Evolutionary conservation across 768 basidiomycete genomes (phyloP), one percentile per base, ranked within the genome.

Genomic region (Vararia minispora): DNA sequence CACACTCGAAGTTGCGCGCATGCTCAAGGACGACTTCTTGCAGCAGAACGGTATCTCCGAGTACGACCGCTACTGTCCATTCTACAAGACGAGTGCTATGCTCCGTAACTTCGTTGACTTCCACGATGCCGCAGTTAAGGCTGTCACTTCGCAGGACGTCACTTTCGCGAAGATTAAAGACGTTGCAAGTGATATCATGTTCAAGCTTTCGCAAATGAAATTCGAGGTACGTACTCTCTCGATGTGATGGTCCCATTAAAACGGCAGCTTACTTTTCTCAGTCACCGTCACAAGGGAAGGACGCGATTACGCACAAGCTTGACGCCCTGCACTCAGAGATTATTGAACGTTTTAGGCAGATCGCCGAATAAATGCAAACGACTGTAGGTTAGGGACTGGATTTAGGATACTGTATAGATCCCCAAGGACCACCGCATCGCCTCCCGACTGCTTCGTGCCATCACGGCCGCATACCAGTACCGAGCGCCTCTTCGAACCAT

Each of bases 21-120:
- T 99, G 84, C 74, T 97, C 47, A 97, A 97, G 68, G 92, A 95
- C 45, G 90, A 92, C 58, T 94, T 90, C 64, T 61, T 95, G 55
- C 94, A 97, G 58, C 94, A 99, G 64, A 98, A 99, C 53, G 95
- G 95, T 50, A 95, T 98, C 75, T 90, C 87, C 63, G 87, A 89
- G 56, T 97, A 95, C 55, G 94, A 98, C 59, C 75, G 90, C 35
- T 95, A 75, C 66, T 99, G 94, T 54, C 94, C 94, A 11, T 97
- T 99, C 72, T 95, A 95, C 78, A 95, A 98, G 80, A 95, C 92
- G 31, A 83, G 79, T 39, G 87, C 74, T 33, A 99, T 99, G 95
- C 61, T 98, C 57, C 76, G 74, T 54, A 94, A 94, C 63, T 89
- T 94, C 56, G 88, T 98, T 46, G 74, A 76, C 10, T 97, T 91